Evolutionary conservation across 495 filamentous ascomycete species (phyloP).

Genomic region (Penicillium desertorum): DNA sequence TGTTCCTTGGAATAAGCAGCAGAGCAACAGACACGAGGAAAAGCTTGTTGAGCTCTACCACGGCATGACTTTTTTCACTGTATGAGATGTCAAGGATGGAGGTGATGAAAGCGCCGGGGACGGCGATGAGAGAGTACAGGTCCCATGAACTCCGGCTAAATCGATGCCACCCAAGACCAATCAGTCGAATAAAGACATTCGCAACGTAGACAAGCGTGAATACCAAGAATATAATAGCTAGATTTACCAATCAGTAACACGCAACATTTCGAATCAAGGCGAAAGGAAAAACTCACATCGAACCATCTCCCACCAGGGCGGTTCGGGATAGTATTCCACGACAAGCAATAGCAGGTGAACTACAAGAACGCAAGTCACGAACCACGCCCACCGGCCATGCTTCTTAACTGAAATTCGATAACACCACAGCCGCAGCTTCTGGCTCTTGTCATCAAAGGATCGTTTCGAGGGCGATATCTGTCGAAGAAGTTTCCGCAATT

Average conservation of each 20-base stretch:
- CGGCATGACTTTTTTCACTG: slow-evolving; percentile 51
- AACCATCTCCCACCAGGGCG: slow-evolving; percentile 59
- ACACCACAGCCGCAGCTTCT: slow-evolving; percentile 85
- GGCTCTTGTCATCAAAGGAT: slow-evolving; percentile 68
- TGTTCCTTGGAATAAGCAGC: slow-evolving; percentile 92
- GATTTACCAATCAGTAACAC: slow-evolving; percentile 9
- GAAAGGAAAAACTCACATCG: slow-evolving; percentile 45
- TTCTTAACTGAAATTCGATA: slow-evolving; percentile 94
- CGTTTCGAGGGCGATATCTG: slow-evolving; percentile 93
- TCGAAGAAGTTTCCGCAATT: slow-evolving; percentile 86
- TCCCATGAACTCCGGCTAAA: slow-evolving; percentile 97
- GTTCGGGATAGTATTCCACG: slow-evolving; percentile 80
- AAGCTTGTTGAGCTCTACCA: slow-evolving; percentile 82
- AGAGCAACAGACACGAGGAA: slow-evolving; percentile 90
- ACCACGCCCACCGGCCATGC: slow-evolving; percentile 86
- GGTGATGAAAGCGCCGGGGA: slow-evolving; percentile 79
- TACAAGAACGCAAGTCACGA: slow-evolving; percentile 73
- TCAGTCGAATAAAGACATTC: slow-evolving; percentile 80
- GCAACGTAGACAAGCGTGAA: slow-evolving; percentile 84
- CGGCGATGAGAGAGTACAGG: slow-evolving; percentile 78
- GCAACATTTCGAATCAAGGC: slow-evolving; percentile 1
- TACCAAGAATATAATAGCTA: slow-evolving; percentile 71
- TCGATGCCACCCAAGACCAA: slow-evolving; percentile 88
- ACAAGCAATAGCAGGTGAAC: slow-evolving; percentile 82
- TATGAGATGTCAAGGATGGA: slow-evolving; percentile 66